Evolutionary conservation across 208 protist genomes (phyloP), one percentile per base, ranked within the genome.

Genomic region (Endotrypanum monterogeii): DNA sequence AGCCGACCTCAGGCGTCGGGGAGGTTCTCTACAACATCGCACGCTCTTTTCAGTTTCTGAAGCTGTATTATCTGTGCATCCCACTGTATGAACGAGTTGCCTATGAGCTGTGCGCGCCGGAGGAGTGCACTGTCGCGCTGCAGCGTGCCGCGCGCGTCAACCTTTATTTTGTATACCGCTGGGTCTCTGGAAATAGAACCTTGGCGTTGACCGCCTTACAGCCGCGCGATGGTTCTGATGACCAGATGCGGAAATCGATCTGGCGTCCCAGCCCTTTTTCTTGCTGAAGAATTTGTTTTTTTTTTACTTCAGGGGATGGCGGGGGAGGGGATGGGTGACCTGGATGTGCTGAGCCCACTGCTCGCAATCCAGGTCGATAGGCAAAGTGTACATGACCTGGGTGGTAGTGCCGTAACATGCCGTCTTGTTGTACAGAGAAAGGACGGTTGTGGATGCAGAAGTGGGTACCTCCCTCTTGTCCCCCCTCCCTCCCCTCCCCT

Each of bases 21-120:
- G 93, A 97, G 84, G 86, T 86, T 9, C 72, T 93, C 18, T 97
- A 96, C 84, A 97, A 97, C 86, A 77, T 83, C n/a, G 93, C 91
- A 3, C 80, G 91, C 50, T 86, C 86, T 28, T 67, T 95, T 39
- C 93, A 97, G 55, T 94, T 89, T 68, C 80, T 97, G 32, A 67
- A 83, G 44, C 60, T 94, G 66, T 76, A 83, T 54, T 79, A 94
- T 62, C 83, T 94, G 56, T 84, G 82, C 76, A 68, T 91, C 8
- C 93, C 91, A 41, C 79, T 97, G 18, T 97, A 97, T 78, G 84
- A 94, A 68, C 85, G 89, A 57, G 85, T 97, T 35, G 86, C 84
- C 2, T 83, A 83, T 44, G 79, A 90, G 46, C 83, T 94, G 55
- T 57, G 35, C 11, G 86, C 90, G 50, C 93, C 93, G 32, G 71